These are phyloP conservation scores for Leucoagaricus sp. DNA, from an alignment of 1,284 basidiomycete species.

Conservation along the genomic window DNA sequence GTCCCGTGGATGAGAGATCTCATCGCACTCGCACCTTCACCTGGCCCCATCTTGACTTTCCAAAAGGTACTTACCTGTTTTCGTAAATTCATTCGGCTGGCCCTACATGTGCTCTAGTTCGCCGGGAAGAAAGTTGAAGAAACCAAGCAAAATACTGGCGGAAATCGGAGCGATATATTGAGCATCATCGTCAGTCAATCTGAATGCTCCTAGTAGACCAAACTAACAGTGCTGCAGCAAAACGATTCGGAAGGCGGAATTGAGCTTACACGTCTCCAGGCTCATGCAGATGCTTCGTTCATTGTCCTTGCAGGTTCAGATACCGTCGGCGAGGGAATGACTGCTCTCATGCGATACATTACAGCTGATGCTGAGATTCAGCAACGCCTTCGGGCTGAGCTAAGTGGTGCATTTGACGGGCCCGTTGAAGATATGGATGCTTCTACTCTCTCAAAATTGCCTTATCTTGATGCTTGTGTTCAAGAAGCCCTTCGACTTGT, in stretches of 20 bases:
- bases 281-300: conserved; percentile 21
- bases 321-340: conserved; percentile 13
- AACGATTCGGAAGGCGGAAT: neutral
- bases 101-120: neutral
- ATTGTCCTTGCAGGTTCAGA: conserved; percentile 21
- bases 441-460: conserved; percentile 11
- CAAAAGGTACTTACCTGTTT: conserved; percentile 6
- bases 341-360: conserved; percentile 18
- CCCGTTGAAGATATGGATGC: conserved; percentile 10
- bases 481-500: conserved; percentile 13
- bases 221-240: conserved; percentile 7
- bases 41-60: conserved; percentile 20
- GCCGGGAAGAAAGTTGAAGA: conserved; percentile 11
- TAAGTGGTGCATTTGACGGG: conserved; percentile 9
- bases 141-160: conserved; percentile 4
- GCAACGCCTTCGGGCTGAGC: conserved; percentile 14
- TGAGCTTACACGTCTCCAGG: conserved; percentile 14
- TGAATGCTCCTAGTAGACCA: neutral
- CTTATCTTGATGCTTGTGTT: conserved; percentile 15
- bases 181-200: conserved; percentile 16
- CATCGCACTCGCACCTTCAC: conserved; percentile 18
- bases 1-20: conserved; percentile 22
- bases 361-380: conserved; percentile 7
- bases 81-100: neutral
- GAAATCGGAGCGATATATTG: conserved; percentile 13